Conservation (phyloP, 306 rosid genomes). For the Cucumis cinereus region DNA sequence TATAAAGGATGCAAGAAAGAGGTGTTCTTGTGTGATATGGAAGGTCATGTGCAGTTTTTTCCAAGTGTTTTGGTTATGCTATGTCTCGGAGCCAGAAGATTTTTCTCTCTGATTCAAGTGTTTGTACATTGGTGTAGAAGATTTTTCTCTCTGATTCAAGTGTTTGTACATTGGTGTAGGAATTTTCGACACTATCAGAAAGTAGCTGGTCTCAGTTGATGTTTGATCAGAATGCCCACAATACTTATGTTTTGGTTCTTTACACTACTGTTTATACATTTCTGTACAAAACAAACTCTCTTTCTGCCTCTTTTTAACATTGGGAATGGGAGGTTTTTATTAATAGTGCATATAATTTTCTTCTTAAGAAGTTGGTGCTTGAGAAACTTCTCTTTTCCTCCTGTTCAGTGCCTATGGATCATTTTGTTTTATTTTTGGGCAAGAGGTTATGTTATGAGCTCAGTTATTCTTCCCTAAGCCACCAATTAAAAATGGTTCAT, state of each 20-base stretch:
- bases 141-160: neutral
- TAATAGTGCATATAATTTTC: constrained; percentile 6
- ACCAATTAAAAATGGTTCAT: too few species aligned
- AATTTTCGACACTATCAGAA: neutral
- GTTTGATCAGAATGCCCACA: neutral
- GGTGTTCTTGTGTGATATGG: neutral
- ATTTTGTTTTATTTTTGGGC: too few species aligned
- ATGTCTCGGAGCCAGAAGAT: neutral
- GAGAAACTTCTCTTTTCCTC: neutral
- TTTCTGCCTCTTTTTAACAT: neutral
- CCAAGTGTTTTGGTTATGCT: neutral
- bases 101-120: neutral
- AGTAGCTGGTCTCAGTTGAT: neutral
- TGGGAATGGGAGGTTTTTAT: constrained; percentile 15
- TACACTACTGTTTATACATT: neutral
- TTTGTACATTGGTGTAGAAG: neutral
- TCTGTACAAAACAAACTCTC: constrained; percentile 1
- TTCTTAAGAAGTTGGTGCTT: neutral
- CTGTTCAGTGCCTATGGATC: too few species aligned
- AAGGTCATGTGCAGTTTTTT: neutral
- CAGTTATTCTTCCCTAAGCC: too few species aligned
- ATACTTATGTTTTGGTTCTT: neutral
- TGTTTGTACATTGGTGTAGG: neutral
- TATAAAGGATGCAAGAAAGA: neutral
- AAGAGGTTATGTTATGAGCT: too few species aligned